A percentile compares a stretch with the other conserved stretches of the same genome.
phyloP scores from a whole-genome alignment of 371 early-diverging fungal genomes.

The Lichtheimia ornata region DNA sequence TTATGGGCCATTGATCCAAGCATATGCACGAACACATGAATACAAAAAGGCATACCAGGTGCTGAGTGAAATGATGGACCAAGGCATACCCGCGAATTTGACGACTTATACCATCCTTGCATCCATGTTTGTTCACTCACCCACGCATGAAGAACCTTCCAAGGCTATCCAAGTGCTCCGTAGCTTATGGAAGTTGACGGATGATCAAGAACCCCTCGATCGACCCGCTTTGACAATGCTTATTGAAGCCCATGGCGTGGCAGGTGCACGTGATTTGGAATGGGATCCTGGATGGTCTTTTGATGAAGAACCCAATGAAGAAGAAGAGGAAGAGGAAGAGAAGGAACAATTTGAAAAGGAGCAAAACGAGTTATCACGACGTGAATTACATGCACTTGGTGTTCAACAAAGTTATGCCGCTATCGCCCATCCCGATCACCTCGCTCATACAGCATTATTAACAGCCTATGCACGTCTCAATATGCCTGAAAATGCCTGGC shows the following conservation, averaged over 20 bases:
- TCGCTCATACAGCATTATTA: slow-evolving; percentile 27
- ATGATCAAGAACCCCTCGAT: slow-evolving; percentile 17
- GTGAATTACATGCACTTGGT: slow-evolving; percentile 12
- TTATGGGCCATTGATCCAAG: slow-evolving; percentile 36
- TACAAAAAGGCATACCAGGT: slow-evolving; percentile 34
- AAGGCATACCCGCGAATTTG: slow-evolving; percentile 29
- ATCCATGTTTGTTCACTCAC: slow-evolving; percentile 30
- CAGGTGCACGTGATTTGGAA: slow-evolving; percentile 22
- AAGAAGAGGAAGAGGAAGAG: background rate
- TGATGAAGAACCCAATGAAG: background rate
- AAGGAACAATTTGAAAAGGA: no score
- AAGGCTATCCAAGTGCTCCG: slow-evolving; percentile 24
- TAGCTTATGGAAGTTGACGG: slow-evolving; percentile 18
- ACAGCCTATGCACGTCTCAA: slow-evolving; percentile 24
- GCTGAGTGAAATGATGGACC: slow-evolving; percentile 39
- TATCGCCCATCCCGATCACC: slow-evolving; percentile 21
- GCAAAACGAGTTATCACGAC: slow-evolving; percentile 3
- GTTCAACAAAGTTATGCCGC: slow-evolving; percentile 14
- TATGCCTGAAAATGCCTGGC: slow-evolving; percentile 34
- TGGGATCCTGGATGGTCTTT: background rate
- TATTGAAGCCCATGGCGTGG: slow-evolving; percentile 37
- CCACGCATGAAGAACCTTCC: slow-evolving; percentile 16
- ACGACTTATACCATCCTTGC: slow-evolving; percentile 41
- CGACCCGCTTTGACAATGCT: slow-evolving; percentile 27
- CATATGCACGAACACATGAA: slow-evolving; percentile 33